These are phyloP conservation scores for Debaryomyces sp. DNA, from an alignment of 1,139 yeast species.

Conservation along the genomic window DNA sequence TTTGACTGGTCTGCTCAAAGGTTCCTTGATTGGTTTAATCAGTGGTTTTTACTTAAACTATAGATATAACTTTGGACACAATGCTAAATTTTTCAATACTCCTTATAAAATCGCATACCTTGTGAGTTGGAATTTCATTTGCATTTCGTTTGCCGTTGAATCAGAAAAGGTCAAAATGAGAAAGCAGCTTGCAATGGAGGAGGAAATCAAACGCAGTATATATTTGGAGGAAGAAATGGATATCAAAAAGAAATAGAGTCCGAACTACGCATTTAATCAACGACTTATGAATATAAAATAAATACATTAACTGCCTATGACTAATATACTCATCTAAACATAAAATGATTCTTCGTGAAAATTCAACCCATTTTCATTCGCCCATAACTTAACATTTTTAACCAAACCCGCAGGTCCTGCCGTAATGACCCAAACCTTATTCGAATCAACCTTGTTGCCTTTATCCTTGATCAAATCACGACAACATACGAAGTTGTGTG, in stretches of 20 bases:
- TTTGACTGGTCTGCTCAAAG: conserved; percentile 41
- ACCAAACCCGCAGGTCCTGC: conserved; percentile 87
- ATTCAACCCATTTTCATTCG: conserved; percentile 76
- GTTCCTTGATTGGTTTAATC: conserved; percentile 39
- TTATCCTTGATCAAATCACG: conserved; percentile 37
- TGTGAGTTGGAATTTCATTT: conserved; percentile 43
- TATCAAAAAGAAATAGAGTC: conserved; percentile 6
- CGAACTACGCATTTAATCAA: not conserved
- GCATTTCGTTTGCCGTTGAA: conserved; percentile 43
- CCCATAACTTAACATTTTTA: conserved; percentile 78
- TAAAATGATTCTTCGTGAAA: conserved; percentile 87
- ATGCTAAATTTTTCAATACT: conserved; percentile 35
- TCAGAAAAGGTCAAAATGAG: conserved; percentile 37
- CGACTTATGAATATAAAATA: not conserved
- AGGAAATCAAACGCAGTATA: conserved; percentile 33
- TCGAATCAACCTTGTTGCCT: conserved; percentile 31
- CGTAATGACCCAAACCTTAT: conserved; percentile 80
- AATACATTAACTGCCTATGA: not conserved
- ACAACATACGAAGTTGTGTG: conserved; percentile 42
- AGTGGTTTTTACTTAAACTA: conserved; percentile 37
- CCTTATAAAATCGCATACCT: conserved; percentile 43
- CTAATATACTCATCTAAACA: conserved; percentile 32
- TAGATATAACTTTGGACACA: conserved; percentile 39
- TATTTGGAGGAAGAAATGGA: conserved; percentile 22
- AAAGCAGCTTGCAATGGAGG: conserved; percentile 42